Conservation (phyloP, 164 flowering plant genomes). For the Nymphaea thermarum region DNA sequence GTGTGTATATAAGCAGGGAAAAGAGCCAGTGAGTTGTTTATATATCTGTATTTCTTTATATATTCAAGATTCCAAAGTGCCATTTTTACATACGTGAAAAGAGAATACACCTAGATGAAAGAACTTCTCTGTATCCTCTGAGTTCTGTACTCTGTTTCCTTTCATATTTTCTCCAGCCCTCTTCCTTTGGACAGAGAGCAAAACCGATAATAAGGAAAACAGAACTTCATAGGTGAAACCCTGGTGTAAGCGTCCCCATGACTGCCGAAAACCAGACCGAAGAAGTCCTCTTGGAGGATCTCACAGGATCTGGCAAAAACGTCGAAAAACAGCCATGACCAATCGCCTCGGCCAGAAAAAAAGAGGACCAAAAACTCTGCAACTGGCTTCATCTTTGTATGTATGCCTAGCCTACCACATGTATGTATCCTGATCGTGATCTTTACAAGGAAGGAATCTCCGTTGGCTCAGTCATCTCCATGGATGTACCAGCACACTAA, state of each 20-base stretch:
- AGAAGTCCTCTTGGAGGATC: not conserved
- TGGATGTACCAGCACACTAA: constrained; percentile 65
- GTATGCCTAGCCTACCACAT: too few relatives aligned
- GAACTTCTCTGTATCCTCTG: too few relatives aligned
- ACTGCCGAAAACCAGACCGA: not conserved
- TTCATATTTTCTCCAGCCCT: too few relatives aligned
- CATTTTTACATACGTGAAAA: too few relatives aligned
- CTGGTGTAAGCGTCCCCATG: not conserved
- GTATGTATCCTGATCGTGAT: not conserved
- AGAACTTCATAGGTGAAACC: not conserved
- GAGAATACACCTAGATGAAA: too few relatives aligned
- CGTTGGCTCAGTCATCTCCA: constrained; percentile 17
- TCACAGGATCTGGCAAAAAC: not conserved
- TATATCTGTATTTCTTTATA: too few relatives aligned
- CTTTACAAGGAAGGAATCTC: not conserved
- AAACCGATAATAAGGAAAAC: not conserved
- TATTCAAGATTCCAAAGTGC: too few relatives aligned
- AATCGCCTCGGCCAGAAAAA: not conserved
- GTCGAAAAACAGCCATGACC: not conserved
- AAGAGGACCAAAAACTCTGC: not conserved
- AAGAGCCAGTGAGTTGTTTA: too few relatives aligned
- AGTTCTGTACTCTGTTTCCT: too few relatives aligned
- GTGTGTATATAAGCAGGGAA: too few relatives aligned
- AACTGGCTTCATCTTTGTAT: not conserved
- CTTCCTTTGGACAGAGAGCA: not conserved